phyloP scores from a whole-genome alignment of 2,329 filamentous ascomycete genomes.

The Moelleriella libera region DNA sequence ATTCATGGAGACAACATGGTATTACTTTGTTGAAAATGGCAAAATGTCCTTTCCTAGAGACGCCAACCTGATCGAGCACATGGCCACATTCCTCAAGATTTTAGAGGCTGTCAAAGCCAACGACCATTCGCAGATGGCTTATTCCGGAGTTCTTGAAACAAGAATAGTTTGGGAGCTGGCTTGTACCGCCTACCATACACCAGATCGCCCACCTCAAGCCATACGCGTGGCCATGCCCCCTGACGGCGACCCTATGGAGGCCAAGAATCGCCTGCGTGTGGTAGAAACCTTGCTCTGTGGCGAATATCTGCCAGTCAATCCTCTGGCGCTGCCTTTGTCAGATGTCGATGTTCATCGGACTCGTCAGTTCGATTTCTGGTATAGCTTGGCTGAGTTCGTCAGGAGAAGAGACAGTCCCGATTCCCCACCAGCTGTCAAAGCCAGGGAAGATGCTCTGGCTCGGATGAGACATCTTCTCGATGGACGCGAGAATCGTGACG shows the following conservation, averaged over 20 bases:
- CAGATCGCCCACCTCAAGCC: constrained; percentile 18
- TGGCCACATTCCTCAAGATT: constrained; percentile 49
- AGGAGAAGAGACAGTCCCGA: constrained; percentile 43
- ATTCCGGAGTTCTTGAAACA: constrained; percentile 40
- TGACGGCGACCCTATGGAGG: constrained; percentile 47
- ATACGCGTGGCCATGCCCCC: constrained; percentile 24
- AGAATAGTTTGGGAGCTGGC: constrained; percentile 47
- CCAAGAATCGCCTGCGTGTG: constrained; percentile 56
- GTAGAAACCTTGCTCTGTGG: constrained; percentile 68
- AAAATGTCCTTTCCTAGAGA: constrained; percentile 35
- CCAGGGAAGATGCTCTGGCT: constrained; percentile 50
- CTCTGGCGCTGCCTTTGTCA: constrained; percentile 34
- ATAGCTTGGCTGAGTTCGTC: constrained; percentile 53
- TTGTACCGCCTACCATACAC: constrained; percentile 28
- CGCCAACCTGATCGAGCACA: constrained; percentile 46
- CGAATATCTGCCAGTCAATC: constrained; percentile 45
- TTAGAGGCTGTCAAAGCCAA: constrained; percentile 33
- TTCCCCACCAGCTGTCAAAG: constrained; percentile 25
- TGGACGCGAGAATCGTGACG: constrained; percentile 73
- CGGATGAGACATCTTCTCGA: constrained; percentile 59
- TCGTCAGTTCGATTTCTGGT: constrained; percentile 71
- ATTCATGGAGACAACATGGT: constrained; percentile 79
- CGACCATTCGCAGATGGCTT: constrained; percentile 36
- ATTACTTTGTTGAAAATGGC: constrained; percentile 35
- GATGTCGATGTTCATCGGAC: constrained; percentile 38